phyloP scores from a whole-genome alignment of 2,329 filamentous ascomycete genomes.

The Apiospora koreana region DNA sequence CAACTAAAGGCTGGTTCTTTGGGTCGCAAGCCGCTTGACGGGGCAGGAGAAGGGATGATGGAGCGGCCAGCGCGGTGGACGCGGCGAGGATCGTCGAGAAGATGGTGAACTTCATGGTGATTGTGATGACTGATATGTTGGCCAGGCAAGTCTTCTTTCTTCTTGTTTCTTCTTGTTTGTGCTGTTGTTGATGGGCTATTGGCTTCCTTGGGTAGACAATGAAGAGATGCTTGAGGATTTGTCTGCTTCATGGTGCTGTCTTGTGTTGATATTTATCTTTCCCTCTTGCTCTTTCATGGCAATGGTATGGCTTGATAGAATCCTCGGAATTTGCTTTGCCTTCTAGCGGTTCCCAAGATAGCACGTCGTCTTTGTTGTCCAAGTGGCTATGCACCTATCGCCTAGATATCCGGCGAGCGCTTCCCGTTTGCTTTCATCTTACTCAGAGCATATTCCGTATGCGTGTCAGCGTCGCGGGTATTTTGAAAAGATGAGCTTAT shows the following conservation, averaged over 20 bases:
- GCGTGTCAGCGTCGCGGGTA: background rate
- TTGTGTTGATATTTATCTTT: background rate
- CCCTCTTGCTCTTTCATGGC: too few relatives aligned
- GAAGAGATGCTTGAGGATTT: background rate
- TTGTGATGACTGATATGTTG: background rate
- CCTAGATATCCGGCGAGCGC: too few relatives aligned
- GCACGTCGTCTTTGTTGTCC: background rate
- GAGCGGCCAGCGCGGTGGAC: background rate
- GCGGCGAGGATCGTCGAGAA: background rate
- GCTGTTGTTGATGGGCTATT: background rate
- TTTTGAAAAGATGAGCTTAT: background rate
- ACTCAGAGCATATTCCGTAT: background rate
- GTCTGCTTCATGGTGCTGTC: background rate
- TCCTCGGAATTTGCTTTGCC: background rate
- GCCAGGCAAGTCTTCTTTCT: background rate
- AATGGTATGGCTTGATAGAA: too few relatives aligned
- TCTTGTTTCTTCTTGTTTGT: background rate
- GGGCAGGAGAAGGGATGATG: background rate
- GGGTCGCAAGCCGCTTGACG: background rate
- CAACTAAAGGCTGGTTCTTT: background rate
- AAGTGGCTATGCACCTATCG: background rate
- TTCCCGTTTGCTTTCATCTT: too few relatives aligned
- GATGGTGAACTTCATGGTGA: background rate
- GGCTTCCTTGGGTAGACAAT: background rate
- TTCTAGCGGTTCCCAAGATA: background rate